These are phyloP conservation scores for Kodamaea hsintzibuensis DNA, from an alignment of 805 yeast genomes.

Conservation along the genomic window DNA sequence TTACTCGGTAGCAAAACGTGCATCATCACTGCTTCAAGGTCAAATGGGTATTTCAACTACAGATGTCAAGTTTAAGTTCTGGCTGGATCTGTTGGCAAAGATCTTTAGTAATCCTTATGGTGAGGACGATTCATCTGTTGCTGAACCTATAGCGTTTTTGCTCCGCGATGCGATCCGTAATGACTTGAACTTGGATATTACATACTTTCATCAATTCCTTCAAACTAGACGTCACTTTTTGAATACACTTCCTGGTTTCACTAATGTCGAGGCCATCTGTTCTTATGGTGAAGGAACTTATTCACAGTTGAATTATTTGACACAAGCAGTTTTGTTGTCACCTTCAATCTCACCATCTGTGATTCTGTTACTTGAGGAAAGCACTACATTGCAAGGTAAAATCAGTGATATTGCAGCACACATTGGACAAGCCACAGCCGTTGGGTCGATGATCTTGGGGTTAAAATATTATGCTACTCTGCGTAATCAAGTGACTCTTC, in stretches of 20 bases:
- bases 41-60: conserved; percentile 41
- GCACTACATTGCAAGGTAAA: conserved; percentile 42
- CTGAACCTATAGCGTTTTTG: conserved; percentile 67
- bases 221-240: conserved; percentile 58
- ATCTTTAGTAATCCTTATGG: conserved; percentile 37
- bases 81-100: conserved; percentile 63
- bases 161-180: conserved; percentile 52
- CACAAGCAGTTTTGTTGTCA: conserved; percentile 60
- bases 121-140: conserved; percentile 36
- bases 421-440: conserved; percentile 77
- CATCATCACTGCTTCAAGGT: conserved; percentile 28
- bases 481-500: conserved; percentile 57
- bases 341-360: conserved; percentile 59
- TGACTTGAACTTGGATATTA: conserved; percentile 51
- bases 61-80: conserved; percentile 66
- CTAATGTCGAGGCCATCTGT: conserved; percentile 57
- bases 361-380: conserved; percentile 46
- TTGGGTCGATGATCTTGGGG: conserved; percentile 65
- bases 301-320: conserved; percentile 70
- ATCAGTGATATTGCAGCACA: conserved; percentile 71
- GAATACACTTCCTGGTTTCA: conserved; percentile 43
- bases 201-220: conserved; percentile 59
- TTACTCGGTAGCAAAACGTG: conserved; percentile 28
- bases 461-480: conserved; percentile 54
- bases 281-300: conserved; percentile 78